A percentile compares a stretch with the other conserved stretches of the same genome.
These are phyloP conservation scores for Sclerotinia glacialis DNA, from an alignment of 2,329 filamentous ascomycete species.

Conservation along the genomic window DNA sequence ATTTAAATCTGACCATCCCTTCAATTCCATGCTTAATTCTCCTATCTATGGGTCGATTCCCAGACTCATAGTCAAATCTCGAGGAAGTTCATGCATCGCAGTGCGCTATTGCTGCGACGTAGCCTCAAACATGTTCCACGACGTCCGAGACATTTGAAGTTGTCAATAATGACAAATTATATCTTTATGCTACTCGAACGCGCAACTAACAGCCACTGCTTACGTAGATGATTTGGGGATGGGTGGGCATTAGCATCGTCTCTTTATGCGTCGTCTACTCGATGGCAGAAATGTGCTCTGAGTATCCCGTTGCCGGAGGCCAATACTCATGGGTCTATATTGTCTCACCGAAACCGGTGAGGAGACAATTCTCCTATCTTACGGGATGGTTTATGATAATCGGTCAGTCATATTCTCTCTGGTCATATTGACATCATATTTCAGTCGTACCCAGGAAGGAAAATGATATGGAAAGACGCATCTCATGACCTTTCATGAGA, in stretches of 20 bases:
- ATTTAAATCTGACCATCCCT: constrained; percentile 12
- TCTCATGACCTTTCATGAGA: constrained; percentile 16
- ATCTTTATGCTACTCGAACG: constrained; percentile 5
- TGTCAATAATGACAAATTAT: constrained; percentile 21
- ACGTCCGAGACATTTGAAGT: constrained; percentile 20
- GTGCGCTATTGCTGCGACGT: constrained; percentile 13
- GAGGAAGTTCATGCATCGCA: constrained; percentile 2
- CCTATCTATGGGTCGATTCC: constrained; percentile 21
- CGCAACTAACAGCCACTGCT: constrained; percentile 5
- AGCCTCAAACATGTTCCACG: constrained; percentile 18
- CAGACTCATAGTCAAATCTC: background rate
- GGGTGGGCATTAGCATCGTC: constrained; percentile 51
- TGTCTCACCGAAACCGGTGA: constrained; percentile 49
- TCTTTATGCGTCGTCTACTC: constrained; percentile 54
- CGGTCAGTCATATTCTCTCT: constrained; percentile 34
- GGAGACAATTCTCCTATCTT: constrained; percentile 45
- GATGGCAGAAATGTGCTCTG: constrained; percentile 58
- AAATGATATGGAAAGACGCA: constrained; percentile 5
- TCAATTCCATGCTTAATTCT: constrained; percentile 12
- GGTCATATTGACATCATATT: background rate
- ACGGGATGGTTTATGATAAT: constrained; percentile 51
- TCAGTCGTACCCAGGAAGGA: background rate
- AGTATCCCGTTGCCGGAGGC: constrained; percentile 54
- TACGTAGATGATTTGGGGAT: constrained; percentile 53
- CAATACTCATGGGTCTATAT: constrained; percentile 59